A percentile compares a stretch with the other conserved stretches of the same genome.
These are phyloP conservation scores for Sistotremastrum niveocremeum DNA, from an alignment of 768 basidiomycete genomes.

Conservation along the genomic window DNA sequence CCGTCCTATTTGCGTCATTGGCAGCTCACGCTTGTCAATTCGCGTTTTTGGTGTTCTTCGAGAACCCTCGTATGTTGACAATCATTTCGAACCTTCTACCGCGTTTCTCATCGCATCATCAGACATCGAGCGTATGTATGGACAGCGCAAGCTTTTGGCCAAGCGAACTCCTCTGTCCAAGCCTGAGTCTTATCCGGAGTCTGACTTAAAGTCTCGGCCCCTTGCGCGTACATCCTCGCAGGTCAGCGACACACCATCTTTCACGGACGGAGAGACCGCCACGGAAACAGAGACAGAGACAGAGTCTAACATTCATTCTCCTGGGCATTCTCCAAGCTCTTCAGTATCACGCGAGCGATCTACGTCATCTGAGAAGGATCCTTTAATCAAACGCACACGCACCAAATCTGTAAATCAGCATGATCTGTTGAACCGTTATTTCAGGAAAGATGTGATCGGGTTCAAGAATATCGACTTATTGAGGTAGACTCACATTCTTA, in stretches of 20 bases:
- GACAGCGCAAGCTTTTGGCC: constrained; percentile 81
- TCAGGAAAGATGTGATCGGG: constrained; percentile 75
- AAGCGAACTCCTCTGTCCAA: constrained; percentile 53
- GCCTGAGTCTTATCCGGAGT: constrained; percentile 11
- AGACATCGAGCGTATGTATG: constrained; percentile 94
- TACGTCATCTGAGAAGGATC: background rate
- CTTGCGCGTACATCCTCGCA: constrained; percentile 5
- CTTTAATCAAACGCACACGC: background rate
- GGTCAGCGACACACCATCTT: constrained; percentile 38
- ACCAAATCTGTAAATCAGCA: constrained; percentile 46
- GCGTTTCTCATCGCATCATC: background rate
- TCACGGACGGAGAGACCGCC: constrained; percentile 59
- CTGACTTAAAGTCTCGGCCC: constrained; percentile 9
- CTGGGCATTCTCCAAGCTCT: too few species aligned
- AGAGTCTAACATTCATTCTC: constrained; percentile 22
- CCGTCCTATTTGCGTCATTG: constrained; percentile 87
- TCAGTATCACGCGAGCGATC: background rate
- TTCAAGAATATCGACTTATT: constrained; percentile 74
- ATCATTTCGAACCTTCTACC: background rate
- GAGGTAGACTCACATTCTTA: constrained; percentile 36
- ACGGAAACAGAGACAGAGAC: constrained; percentile 58
- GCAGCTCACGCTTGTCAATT: constrained; percentile 93
- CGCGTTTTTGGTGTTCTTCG: constrained; percentile 88
- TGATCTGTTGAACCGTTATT: constrained; percentile 82
- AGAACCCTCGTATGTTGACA: constrained; percentile 77